Evolutionary conservation across 768 basidiomycete genomes (phyloP), one percentile per base, ranked within the genome.

Genomic region (Phylloporus arenicola): DNA sequence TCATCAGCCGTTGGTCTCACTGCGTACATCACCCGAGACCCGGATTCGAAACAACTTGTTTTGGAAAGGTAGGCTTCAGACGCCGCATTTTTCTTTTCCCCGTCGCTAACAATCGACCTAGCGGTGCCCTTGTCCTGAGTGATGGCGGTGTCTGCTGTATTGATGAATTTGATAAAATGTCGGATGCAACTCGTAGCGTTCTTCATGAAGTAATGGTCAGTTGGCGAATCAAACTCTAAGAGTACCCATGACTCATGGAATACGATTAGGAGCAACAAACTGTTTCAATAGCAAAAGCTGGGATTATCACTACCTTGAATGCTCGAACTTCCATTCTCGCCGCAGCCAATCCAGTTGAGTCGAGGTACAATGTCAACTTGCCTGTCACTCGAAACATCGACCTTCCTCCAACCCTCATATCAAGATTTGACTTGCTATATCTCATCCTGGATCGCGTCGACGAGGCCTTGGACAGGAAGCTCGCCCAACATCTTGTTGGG

Each of bases 141-240:
- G 95, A 97, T 57, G 95, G 95, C 1, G 95, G 94, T 65, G 92
- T 97, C 5, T 97, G 93, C 65, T 98, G 95, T 64, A 98, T 98
- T 57, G 95, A 98, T 59, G 95, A 98, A 69, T 98, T 99, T 59
- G 96, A 99, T 72, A 99, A 99, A 70, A 99, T 99, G 96, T 93
- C 94, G 31, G 87, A 97, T 53, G 82, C 90, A 5, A 98, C 96
- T 39, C 85, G 96, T 42, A 97, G 96, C 64, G 95, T 98, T 9
- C 80, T 99, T 40, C 96, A 99, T 69, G 95, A 98, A 82, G 94
- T 96, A 14, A 98, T 98, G 95, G 90, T 91, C 56, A 47, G 76
- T 57, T 46, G 53, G 20, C 19, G 39, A 41, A 38, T 41, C 29
- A 6, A 17, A 10, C 10, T 39, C 17, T 13, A 7, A 17, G 6